Evolutionary conservation across 208 protist genomes (phyloP).

Genomic region (Vickermania spadyakhi): DNA sequence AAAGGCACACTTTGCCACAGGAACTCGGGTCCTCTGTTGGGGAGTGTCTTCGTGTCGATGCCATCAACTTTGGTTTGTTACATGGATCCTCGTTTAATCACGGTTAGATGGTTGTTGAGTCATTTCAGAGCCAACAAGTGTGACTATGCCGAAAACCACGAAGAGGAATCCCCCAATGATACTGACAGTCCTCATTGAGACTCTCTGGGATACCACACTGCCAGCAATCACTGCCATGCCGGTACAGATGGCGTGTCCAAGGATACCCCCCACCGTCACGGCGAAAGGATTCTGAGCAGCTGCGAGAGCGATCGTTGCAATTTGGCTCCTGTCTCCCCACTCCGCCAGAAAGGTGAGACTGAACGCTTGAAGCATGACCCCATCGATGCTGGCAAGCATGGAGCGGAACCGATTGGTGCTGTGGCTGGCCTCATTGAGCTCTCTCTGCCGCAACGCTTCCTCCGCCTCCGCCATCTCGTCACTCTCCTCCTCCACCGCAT

Average conservation of each 20-base stretch:
- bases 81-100: no score
- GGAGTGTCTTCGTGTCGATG: no score
- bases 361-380: conserved; percentile 89
- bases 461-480: conserved; percentile 88
- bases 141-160: conserved; percentile 61
- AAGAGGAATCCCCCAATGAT: conserved; percentile 74
- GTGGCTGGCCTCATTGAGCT: conserved; percentile 55
- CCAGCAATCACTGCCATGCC: conserved; percentile 89
- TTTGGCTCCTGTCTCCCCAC: conserved; percentile 96
- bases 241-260: conserved; percentile 94
- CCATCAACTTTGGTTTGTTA: no score
- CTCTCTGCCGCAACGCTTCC: conserved; percentile 61
- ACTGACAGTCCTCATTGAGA: conserved; percentile 75
- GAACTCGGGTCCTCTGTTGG: no score
- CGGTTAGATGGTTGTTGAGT: no score
- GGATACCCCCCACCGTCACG: conserved; percentile 88
- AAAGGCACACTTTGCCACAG: no score
- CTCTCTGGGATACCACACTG: conserved; percentile 61
- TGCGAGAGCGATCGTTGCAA: conserved; percentile 92
- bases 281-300: conserved; percentile 88
- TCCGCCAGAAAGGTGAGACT: conserved; percentile 95
- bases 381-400: conserved; percentile 23
- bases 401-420: conserved; percentile 34
- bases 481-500: conserved; percentile 50
- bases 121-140: conserved; percentile 37